Evolutionary conservation across 2,329 filamentous ascomycete species (phyloP).

Genomic region (Penicillium sp.): DNA sequence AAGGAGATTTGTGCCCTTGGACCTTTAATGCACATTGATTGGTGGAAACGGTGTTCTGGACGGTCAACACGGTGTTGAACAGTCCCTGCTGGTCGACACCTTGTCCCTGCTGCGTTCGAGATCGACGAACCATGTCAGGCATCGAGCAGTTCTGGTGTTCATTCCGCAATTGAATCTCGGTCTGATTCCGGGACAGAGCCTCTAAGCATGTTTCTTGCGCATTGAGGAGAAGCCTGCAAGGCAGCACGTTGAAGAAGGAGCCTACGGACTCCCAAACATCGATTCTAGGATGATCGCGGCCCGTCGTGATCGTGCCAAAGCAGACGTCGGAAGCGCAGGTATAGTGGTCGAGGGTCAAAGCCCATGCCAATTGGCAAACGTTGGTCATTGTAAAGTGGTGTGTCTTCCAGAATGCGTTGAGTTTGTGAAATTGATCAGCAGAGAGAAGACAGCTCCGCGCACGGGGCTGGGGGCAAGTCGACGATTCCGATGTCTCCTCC

Average conservation of each 20-base stretch:
- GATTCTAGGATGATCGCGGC: slow-evolving; percentile 3
- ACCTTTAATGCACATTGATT: not conserved
- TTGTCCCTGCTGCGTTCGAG: not conserved
- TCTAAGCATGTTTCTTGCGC: not conserved
- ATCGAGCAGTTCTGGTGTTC: not conserved
- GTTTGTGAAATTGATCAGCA: not conserved
- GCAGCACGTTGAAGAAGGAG: not conserved
- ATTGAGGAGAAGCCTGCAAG: not conserved
- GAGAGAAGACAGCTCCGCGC: not conserved
- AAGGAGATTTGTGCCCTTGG: not conserved
- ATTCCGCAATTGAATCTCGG: not conserved
- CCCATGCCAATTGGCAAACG: slow-evolving; percentile 8
- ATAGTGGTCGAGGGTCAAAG: slow-evolving; percentile 1
- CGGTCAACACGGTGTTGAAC: not conserved
- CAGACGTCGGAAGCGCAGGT: slow-evolving; percentile 4
- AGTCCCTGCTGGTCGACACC: not conserved
- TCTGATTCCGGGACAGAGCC: not conserved
- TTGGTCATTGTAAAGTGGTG: slow-evolving; percentile 1
- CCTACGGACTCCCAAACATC: not conserved
- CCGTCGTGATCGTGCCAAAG: slow-evolving; percentile 8
- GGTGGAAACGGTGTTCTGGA: not conserved
- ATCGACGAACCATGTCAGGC: not conserved
- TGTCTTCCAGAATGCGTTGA: not conserved
- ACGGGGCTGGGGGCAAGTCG: not conserved
- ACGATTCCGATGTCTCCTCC: not conserved